Percentiles rank a stretch among this genome's conserved stretches.
These are phyloP conservation scores for Prunella vulgaris DNA, from an alignment of 257 asterid species.

Conservation along the genomic window DNA sequence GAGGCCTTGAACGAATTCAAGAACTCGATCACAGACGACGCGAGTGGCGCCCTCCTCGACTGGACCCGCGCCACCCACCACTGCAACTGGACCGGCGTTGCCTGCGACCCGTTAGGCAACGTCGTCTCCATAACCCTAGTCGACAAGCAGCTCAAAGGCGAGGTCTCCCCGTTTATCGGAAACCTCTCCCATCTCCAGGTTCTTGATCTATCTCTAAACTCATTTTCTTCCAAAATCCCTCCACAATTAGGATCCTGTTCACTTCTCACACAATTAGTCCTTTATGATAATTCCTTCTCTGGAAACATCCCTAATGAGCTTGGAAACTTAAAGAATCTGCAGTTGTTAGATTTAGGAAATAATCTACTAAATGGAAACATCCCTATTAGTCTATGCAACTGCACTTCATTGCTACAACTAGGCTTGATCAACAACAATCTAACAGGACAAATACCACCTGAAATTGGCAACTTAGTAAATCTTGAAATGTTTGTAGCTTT, in stretches of 20 bases:
- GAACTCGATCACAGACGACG: conserved; percentile 41
- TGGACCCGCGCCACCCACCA: conserved; percentile 52
- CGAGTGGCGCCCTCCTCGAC: conserved; percentile 40
- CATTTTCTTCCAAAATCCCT: conserved; percentile 62
- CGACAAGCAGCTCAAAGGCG: conserved; percentile 48
- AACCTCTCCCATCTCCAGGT: conserved; percentile 70
- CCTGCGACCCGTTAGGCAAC: conserved; percentile 34
- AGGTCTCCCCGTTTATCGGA: conserved; percentile 52
- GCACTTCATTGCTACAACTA: conserved; percentile 42
- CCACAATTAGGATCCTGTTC: conserved; percentile 44
- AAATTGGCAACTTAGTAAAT: conserved; percentile 50
- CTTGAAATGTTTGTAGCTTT: conserved; percentile 53
- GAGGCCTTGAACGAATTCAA: conserved; percentile 65
- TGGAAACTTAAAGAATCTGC: conserved; percentile 42
- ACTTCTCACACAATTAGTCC: conserved; percentile 35
- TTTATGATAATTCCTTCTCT: conserved; percentile 45
- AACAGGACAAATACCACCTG: conserved; percentile 52
- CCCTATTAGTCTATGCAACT: conserved; percentile 55
- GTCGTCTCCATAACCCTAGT: conserved; percentile 53
- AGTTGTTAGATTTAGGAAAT: conserved; percentile 49
- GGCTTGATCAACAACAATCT: conserved; percentile 52
- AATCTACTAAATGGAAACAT: conserved; percentile 56
- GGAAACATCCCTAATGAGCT: conserved; percentile 62
- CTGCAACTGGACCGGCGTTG: conserved; percentile 79
- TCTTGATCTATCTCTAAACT: conserved; percentile 68